These are phyloP conservation scores for Phytophthora sp. DNA, from an alignment of 352 stramenopile species.

Conservation along the genomic window DNA sequence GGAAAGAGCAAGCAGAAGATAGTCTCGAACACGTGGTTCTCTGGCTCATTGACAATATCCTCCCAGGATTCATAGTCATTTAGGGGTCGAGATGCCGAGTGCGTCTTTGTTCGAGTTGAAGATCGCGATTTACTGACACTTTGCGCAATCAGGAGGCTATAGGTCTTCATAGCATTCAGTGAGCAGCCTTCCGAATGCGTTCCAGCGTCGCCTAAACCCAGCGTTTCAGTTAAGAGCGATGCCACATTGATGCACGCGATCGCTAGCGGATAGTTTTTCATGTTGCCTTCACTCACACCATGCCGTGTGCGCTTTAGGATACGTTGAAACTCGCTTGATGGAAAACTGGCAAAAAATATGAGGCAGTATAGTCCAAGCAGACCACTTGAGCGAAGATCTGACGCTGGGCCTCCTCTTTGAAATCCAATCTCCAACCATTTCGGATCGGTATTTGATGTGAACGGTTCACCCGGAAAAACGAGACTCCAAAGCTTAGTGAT, in stretches of 20 bases:
- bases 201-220: constrained; percentile 81
- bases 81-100: constrained; percentile 36
- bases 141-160: constrained; percentile 70
- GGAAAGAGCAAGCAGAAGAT: constrained; percentile 87
- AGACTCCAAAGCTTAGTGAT: constrained; percentile 73
- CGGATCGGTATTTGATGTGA: constrained; percentile 74
- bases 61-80: constrained; percentile 73
- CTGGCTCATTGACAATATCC: constrained; percentile 66
- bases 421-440: constrained; percentile 88
- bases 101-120: constrained; percentile 28
- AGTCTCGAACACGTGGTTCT: constrained; percentile 87
- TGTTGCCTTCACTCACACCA: constrained; percentile 86
- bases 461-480: constrained; percentile 64
- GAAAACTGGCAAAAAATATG: constrained; percentile 82
- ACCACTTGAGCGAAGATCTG: constrained; percentile 81
- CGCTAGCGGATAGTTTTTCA: constrained; percentile 90
- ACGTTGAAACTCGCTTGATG: constrained; percentile 64
- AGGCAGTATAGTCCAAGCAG: constrained; percentile 86
- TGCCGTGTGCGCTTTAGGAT: constrained; percentile 80
- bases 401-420: constrained; percentile 79
- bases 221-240: constrained; percentile 70
- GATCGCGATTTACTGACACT: constrained; percentile 36
- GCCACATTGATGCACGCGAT: constrained; percentile 89
- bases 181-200: constrained; percentile 78
- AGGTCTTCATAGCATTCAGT: constrained; percentile 76